Evolutionary conservation across 306 rosid genomes (phyloP), one percentile per base, ranked within the genome.

Genomic region (Begonia masoniana): DNA sequence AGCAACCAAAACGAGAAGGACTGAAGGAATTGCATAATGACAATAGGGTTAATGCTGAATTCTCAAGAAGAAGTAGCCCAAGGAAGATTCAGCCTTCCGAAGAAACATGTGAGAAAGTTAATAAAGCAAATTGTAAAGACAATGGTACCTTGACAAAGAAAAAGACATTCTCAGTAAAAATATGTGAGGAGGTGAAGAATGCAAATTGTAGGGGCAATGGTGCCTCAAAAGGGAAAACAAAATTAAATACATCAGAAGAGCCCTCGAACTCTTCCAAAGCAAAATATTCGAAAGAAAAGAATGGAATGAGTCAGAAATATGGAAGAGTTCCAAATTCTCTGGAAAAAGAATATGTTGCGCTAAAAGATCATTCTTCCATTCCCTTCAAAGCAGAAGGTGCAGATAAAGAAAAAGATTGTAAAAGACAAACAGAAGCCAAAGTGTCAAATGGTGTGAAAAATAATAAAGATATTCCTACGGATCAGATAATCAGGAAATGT

Each of bases 1-100:
- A 61, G 78, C 71, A 78, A 60, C 36, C 43, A 48, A 85, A 71
- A 74, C 62, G 76, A 49, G 75, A 69, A 31, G 74, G 65, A 24
- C 62, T 81, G 50, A 77, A 65, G 65, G 88, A 82, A 68, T 70
- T 82, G 57, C 49, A 71, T 56, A 78, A 76, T 74, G 82, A 61
- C n/a, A 69, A 60, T 24, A 58, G 43, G 61, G 81, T 43, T 63
- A 82, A 66, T 17, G 61, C 15, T 54, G 63, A 69, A 41, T 12
- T 56, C 50, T 31, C 74, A 54, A 69, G 16, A 47, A 54, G 50
- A 47, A 65, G 60, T 62, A 64, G 50, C 19, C 43, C 17, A 3
- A 69, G 61, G 54, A 74, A 46, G 67, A n/a, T 62, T 57, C 78
- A 68, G 55, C 24, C 35, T 39, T n/a, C 66, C 1, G 55, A 57